A percentile compares a stretch with the other conserved stretches of the same genome.
phyloP scores from a whole-genome alignment of 2,329 filamentous ascomycete species.

The Trichoderma arundinaceum region DNA sequence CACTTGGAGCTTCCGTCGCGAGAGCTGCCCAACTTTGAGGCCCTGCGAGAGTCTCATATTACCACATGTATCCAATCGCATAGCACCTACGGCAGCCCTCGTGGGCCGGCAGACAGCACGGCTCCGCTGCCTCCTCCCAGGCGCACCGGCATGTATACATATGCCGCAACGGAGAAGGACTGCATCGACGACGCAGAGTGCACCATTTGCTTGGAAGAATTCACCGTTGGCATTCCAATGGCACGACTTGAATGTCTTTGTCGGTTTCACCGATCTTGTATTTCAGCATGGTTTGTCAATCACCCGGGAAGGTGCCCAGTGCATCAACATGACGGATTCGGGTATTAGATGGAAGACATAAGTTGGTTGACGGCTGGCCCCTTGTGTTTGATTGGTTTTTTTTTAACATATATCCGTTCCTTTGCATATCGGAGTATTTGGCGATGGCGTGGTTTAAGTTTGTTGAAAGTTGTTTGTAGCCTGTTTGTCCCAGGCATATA shows the following conservation, averaged over 20 bases:
- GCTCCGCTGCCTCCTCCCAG: conserved; percentile 47
- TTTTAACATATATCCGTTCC: conserved; percentile 21
- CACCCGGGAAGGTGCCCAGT: conserved; percentile 69
- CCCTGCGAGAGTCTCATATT: conserved; percentile 63
- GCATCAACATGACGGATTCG: conserved; percentile 67
- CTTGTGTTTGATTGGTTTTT: neutral
- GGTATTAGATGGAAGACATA: conserved; percentile 40
- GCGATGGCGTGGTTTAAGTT: conserved; percentile 1
- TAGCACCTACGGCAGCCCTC: conserved; percentile 54
- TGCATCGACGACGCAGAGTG: conserved; percentile 71
- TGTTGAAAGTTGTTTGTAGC: conserved; percentile 22
- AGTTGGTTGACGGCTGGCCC: neutral
- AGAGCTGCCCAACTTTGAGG: conserved; percentile 58
- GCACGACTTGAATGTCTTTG: conserved; percentile 71
- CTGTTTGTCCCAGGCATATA: conserved; percentile 11
- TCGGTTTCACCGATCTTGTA: conserved; percentile 66
- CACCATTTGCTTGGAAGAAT: conserved; percentile 71
- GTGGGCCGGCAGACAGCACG: conserved; percentile 37
- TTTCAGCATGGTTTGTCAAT: conserved; percentile 65
- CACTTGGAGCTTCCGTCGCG: conserved; percentile 71
- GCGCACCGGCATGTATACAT: conserved; percentile 67
- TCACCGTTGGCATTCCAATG: conserved; percentile 66
- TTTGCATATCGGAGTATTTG: conserved; percentile 30
- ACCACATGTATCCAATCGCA: conserved; percentile 61
- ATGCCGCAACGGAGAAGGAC: conserved; percentile 70